Percentiles rank a stretch among this genome's conserved stretches.
Conservation (phyloP, 2,329 filamentous ascomycete genomes). For the Aspergillus amoenus region DNA sequence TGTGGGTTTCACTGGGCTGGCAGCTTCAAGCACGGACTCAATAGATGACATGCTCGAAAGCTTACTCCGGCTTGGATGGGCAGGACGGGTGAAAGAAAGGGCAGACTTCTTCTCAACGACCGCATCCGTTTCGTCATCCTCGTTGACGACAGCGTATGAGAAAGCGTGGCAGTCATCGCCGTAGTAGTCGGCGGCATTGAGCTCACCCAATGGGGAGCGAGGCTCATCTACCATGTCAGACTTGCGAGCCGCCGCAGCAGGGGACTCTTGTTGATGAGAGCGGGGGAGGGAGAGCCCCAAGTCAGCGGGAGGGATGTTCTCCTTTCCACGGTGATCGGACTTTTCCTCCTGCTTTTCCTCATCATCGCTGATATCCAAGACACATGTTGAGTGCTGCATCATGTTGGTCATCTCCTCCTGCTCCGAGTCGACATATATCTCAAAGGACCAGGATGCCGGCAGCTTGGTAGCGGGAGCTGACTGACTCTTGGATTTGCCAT, state of each 20-base stretch:
- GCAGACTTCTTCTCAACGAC: conserved; percentile 18
- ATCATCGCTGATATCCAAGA: conserved; percentile 85
- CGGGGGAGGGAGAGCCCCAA: conserved; percentile 61
- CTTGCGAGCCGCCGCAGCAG: conserved; percentile 31
- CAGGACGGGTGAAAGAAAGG: conserved; percentile 8
- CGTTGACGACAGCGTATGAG: conserved; percentile 62
- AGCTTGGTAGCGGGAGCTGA: conserved; percentile 52
- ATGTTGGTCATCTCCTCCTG: conserved; percentile 90
- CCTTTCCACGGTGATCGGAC: conserved; percentile 67
- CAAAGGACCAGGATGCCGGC: conserved; percentile 71
- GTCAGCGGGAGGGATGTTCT: conserved; percentile 77
- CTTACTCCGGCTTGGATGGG: conserved; percentile 18
- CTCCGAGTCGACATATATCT: conserved; percentile 88
- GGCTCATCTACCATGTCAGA: conserved; percentile 64
- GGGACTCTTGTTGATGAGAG: conserved; percentile 21
- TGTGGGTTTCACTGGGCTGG: conserved; percentile 22
- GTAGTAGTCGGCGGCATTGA: conserved; percentile 68
- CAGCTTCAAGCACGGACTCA: conserved; percentile 24
- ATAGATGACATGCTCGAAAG: conserved; percentile 28
- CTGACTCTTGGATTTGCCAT: conserved; percentile 51
- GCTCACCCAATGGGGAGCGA: conserved; percentile 65
- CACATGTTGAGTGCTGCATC: conserved; percentile 84
- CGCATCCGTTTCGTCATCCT: conserved; percentile 49
- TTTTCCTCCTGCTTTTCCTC: conserved; percentile 59
- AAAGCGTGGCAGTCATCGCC: conserved; percentile 63